Evolutionary conservation across 2,329 filamentous ascomycete genomes (phyloP).

Genomic region (Phyllachora maydis): DNA sequence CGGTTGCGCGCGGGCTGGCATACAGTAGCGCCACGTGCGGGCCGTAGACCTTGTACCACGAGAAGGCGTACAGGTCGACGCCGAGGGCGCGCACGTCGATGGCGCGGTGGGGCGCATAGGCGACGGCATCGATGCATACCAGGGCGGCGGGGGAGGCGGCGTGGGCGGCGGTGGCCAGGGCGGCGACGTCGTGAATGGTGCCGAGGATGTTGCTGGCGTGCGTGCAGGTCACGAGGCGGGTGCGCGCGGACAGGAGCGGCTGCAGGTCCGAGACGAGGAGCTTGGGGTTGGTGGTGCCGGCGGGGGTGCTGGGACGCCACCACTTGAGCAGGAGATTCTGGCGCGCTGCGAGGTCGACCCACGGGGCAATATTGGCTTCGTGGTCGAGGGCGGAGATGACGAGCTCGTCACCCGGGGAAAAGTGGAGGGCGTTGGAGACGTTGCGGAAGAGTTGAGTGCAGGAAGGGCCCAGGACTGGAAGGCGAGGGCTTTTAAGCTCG

Average conservation of each 20-base stretch:
- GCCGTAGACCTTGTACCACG: conserved; percentile 69
- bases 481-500: background rate
- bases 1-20: conserved; percentile 30
- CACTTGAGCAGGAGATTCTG: conserved; percentile 44
- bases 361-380: conserved; percentile 57
- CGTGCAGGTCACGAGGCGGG: conserved; percentile 51
- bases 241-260: conserved; percentile 37
- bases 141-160: conserved; percentile 33
- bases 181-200: conserved; percentile 41
- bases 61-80: conserved; percentile 61
- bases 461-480: conserved; percentile 46
- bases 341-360: conserved; percentile 45
- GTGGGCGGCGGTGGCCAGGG: conserved; percentile 28
- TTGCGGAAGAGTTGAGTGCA: conserved; percentile 63
- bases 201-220: conserved; percentile 58
- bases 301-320: conserved; percentile 30
- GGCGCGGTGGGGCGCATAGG: conserved; percentile 51
- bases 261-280: conserved; percentile 35
- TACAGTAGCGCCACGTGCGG: conserved; percentile 57
- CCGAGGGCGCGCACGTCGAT: conserved; percentile 48
- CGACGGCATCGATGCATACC: conserved; percentile 56
- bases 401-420: conserved; percentile 40
- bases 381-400: conserved; percentile 55
- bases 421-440: conserved; percentile 32
- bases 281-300: conserved; percentile 28